Conservation (phyloP, 2,329 filamentous ascomycete species). For the Trichoderma gracile region DNA sequence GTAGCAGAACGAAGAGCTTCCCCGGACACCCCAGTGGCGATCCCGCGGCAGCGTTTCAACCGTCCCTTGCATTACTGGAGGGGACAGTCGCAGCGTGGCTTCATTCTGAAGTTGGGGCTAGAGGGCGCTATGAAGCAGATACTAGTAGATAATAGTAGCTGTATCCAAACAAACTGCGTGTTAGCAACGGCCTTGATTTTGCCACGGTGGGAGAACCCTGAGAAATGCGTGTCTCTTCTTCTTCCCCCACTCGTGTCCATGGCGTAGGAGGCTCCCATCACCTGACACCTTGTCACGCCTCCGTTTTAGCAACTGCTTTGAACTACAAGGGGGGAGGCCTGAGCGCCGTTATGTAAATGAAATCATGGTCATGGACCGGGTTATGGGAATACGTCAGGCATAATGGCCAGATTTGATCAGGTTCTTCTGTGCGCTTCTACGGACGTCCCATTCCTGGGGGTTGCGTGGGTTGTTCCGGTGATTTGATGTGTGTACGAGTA, state of each 20-base stretch:
- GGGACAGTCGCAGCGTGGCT: too few species aligned
- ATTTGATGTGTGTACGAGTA: too few species aligned
- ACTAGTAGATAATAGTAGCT: too few species aligned
- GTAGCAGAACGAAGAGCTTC: neutral
- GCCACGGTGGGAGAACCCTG: constrained; percentile 2
- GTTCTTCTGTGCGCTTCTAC: constrained; percentile 13
- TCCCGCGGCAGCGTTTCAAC: constrained; percentile 23
- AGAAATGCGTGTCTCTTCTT: neutral
- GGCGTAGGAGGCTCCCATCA: constrained; percentile 27
- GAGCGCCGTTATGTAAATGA: too few species aligned
- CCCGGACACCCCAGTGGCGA: constrained; percentile 20
- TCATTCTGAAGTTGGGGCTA: too few species aligned
- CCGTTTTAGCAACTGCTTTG: neutral
- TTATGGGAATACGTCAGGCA: too few species aligned
- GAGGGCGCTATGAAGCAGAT: too few species aligned
- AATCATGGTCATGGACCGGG: too few species aligned
- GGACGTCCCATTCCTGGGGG: neutral
- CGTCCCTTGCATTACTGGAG: constrained; percentile 24
- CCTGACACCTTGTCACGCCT: constrained; percentile 24
- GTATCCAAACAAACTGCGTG: too few species aligned
- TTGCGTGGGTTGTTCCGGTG: neutral
- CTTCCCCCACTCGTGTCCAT: constrained; percentile 13
- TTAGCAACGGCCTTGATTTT: neutral
- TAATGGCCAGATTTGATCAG: too few species aligned
- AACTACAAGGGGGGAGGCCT: neutral